These are phyloP conservation scores for Hyphopichia khmerensis DNA, from an alignment of 1,139 yeast species.

Conservation along the genomic window DNA sequence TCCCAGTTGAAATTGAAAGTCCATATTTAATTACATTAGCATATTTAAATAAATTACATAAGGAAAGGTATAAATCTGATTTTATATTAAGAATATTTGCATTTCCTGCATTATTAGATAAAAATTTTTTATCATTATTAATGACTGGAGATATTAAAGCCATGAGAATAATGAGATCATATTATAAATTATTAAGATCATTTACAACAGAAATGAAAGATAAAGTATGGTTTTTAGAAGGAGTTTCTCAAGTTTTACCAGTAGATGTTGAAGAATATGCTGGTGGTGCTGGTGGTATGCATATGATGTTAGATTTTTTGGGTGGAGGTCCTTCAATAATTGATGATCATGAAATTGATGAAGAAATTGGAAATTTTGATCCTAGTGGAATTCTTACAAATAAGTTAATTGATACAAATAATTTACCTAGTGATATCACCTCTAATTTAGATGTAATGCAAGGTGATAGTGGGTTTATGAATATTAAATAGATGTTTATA, in stretches of 20 bases:
- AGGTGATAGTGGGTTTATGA: slow-evolving; percentile 38
- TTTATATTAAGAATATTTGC: slow-evolving; percentile 87
- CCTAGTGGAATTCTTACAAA: slow-evolving; percentile 36
- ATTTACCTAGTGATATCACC: slow-evolving; percentile 56
- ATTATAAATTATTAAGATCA: slow-evolving; percentile 75
- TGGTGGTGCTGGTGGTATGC: slow-evolving; percentile 85
- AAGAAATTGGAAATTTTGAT: slow-evolving; percentile 47
- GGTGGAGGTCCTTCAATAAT: slow-evolving; percentile 67
- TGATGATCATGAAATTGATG: slow-evolving; percentile 41
- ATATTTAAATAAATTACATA: slow-evolving; percentile 77
- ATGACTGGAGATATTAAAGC: slow-evolving; percentile 86
- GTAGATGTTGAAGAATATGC: slow-evolving; percentile 81
- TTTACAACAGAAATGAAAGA: slow-evolving; percentile 87
- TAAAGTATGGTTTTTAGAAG: slow-evolving; percentile 91
- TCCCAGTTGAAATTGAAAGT: slow-evolving; percentile 79
- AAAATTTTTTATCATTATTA: slow-evolving; percentile 67
- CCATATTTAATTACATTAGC: slow-evolving; percentile 87
- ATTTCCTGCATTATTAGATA: slow-evolving; percentile 88
- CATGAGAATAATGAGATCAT: slow-evolving; percentile 85
- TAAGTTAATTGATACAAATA: slow-evolving; percentile 53
- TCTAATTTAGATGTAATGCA: slow-evolving; percentile 49
- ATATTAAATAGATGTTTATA: background rate
- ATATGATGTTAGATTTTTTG: slow-evolving; percentile 82
- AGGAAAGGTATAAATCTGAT: slow-evolving; percentile 80
- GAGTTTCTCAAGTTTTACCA: slow-evolving; percentile 82